These are phyloP conservation scores for Chenopodium album DNA, from an alignment of 148 eudicot genomes.

Conservation along the genomic window DNA sequence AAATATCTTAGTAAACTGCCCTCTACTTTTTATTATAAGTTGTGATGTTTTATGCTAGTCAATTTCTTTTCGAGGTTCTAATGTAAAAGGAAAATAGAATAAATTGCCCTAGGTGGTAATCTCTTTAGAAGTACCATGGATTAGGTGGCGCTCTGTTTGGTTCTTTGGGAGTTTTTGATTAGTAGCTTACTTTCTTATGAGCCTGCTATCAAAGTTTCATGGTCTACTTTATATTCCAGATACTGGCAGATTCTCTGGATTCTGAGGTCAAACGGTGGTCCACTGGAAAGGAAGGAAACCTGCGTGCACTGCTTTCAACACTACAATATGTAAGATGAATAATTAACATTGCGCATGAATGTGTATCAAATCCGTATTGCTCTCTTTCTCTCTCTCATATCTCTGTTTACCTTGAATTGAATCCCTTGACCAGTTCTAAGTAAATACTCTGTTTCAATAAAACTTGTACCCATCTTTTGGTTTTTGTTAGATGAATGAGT, in stretches of 20 bases:
- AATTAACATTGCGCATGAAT: conserved; percentile 1
- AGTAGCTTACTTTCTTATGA: not conserved
- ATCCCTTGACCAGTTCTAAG: not conserved
- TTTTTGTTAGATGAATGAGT: not conserved
- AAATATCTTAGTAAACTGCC: not conserved
- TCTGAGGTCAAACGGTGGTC: conserved; percentile 94
- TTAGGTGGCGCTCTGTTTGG: not conserved
- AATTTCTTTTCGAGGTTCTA: not conserved
- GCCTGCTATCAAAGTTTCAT: conserved; percentile 12
- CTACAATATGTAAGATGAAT: conserved; percentile 77
- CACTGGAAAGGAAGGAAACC: conserved; percentile 86
- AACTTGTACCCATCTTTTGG: not conserved
- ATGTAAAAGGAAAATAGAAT: not conserved
- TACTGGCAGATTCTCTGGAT: conserved; percentile 69
- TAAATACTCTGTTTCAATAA: too few species aligned
- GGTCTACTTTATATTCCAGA: conserved; percentile 51
- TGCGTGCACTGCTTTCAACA: conserved; percentile 91
- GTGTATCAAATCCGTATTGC: not conserved
- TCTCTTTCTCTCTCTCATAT: not conserved
- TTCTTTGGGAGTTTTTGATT: not conserved
- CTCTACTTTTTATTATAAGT: not conserved
- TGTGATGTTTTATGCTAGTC: not conserved
- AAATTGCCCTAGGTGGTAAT: not conserved
- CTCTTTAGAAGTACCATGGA: not conserved
- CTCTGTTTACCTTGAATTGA: not conserved